Conservation (phyloP, 1,284 basidiomycete genomes). For the Ganoderma lingzhi region DNA sequence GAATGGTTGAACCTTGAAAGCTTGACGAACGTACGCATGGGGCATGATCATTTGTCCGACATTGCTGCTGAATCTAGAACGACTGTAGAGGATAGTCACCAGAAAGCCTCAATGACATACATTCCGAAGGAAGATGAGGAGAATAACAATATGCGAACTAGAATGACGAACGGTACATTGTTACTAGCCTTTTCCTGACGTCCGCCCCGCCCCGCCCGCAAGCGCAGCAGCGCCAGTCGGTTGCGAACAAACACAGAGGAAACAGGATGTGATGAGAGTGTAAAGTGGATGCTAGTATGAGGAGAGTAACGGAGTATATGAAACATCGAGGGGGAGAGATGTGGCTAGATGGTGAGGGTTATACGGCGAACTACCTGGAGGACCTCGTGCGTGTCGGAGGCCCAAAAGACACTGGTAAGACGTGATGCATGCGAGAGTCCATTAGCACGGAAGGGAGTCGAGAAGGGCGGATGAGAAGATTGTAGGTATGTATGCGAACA, state of each 20-base stretch:
- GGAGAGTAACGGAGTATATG: neutral
- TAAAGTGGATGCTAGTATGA: neutral
- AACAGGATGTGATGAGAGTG: slow-evolving; percentile 4
- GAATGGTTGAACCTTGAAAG: too few relatives aligned
- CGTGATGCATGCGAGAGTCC: slow-evolving; percentile 14
- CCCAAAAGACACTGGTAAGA: slow-evolving; percentile 7
- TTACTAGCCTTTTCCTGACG: slow-evolving; percentile 10
- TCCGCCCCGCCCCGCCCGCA: slow-evolving; percentile 2
- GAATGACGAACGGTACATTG: slow-evolving; percentile 16
- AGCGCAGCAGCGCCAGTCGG: slow-evolving; percentile 15
- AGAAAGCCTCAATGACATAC: slow-evolving; percentile 12
- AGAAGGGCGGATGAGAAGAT: slow-evolving; percentile 5
- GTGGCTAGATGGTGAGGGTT: slow-evolving; percentile 3
- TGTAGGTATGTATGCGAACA: slow-evolving; percentile 12
- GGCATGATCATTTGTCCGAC: too few relatives aligned
- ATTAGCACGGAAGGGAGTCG: slow-evolving; percentile 15
- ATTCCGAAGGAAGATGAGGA: slow-evolving; percentile 15
- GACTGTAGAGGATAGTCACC: neutral
- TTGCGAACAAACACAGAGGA: slow-evolving; percentile 13
- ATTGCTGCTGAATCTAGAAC: neutral
- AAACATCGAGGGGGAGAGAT: slow-evolving; percentile 2
- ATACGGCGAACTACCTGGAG: neutral
- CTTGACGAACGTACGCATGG: too few relatives aligned
- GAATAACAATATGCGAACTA: slow-evolving; percentile 28
- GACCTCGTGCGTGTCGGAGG: neutral